A percentile compares a stretch with the other conserved stretches of the same genome.
Conservation (phyloP, 2,329 filamentous ascomycete genomes). For the Xylaria sp. region DNA sequence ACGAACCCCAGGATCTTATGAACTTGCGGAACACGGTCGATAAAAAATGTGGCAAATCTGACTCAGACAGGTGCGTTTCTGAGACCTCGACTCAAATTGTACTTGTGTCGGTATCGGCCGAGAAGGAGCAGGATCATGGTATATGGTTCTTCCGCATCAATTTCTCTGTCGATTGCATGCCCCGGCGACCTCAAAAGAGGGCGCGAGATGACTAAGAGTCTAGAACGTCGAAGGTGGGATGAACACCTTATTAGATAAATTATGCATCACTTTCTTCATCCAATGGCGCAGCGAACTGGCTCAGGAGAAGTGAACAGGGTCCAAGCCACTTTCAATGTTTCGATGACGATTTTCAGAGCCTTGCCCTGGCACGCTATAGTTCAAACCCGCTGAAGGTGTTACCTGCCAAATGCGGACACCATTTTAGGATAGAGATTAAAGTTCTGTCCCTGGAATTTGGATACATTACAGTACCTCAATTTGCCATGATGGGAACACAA, state of each 20-base stretch:
- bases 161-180: constrained; percentile 20
- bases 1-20: constrained; percentile 18
- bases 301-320: not conserved
- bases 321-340: not conserved
- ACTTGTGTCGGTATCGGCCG: constrained; percentile 11
- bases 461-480: not conserved
- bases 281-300: not conserved
- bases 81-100: constrained; percentile 23
- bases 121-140: constrained; percentile 13
- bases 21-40: constrained; percentile 23
- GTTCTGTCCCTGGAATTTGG: not conserved
- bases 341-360: not conserved
- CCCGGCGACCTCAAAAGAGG: constrained; percentile 11
- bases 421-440: not conserved
- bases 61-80: constrained; percentile 15
- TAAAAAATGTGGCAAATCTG: constrained; percentile 21
- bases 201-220: not conserved
- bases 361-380: not conserved
- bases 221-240: not conserved
- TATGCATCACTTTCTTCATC: not conserved
- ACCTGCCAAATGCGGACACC: not conserved
- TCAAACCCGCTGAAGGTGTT: not conserved
- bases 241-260: not conserved
- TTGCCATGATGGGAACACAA: not conserved
- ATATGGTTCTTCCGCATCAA: constrained; percentile 14